Conservation (phyloP, 768 basidiomycete genomes). For the Cyclocybe cylindracea region DNA sequence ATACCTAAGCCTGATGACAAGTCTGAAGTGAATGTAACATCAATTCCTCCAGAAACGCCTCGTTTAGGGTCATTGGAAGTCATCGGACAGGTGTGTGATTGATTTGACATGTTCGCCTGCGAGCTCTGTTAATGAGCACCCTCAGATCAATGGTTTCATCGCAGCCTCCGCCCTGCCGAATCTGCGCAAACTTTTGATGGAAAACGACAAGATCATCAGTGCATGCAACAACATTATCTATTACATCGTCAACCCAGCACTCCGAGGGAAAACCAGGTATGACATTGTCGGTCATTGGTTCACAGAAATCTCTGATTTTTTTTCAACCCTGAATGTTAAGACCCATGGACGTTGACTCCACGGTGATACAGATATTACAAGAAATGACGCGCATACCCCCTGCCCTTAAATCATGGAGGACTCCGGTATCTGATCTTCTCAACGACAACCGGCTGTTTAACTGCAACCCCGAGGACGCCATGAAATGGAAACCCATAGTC, state of each 20-base stretch:
- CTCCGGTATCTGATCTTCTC: slow-evolving; percentile 77
- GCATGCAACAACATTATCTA: slow-evolving; percentile 84
- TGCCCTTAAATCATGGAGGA: slow-evolving; percentile 83
- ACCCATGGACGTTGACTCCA: slow-evolving; percentile 77
- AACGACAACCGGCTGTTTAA: slow-evolving; percentile 90
- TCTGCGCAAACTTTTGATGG: slow-evolving; percentile 76
- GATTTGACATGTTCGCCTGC: background rate
- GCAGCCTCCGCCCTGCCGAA: slow-evolving; percentile 70
- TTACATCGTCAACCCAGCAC: slow-evolving; percentile 77
- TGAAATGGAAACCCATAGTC: slow-evolving; percentile 76
- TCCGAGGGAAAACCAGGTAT: slow-evolving; percentile 78
- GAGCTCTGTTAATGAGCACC: slow-evolving; percentile 9
- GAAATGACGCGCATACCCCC: slow-evolving; percentile 81
- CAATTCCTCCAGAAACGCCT: slow-evolving; percentile 34
- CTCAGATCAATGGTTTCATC: slow-evolving; percentile 72
- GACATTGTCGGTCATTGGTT: slow-evolving; percentile 11
- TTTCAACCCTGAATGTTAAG: slow-evolving; percentile 28
- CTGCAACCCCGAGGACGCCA: slow-evolving; percentile 53
- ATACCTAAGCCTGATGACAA: slow-evolving; percentile 61
- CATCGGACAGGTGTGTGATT: slow-evolving; percentile 42
- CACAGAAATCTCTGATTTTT: background rate
- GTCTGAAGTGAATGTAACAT: slow-evolving; percentile 41
- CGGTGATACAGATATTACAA: slow-evolving; percentile 64
- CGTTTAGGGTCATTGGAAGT: slow-evolving; percentile 42
- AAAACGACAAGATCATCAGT: slow-evolving; percentile 80